These are phyloP conservation scores for Claviceps purpurea DNA, from an alignment of 2,329 filamentous ascomycete genomes.

Conservation along the genomic window DNA sequence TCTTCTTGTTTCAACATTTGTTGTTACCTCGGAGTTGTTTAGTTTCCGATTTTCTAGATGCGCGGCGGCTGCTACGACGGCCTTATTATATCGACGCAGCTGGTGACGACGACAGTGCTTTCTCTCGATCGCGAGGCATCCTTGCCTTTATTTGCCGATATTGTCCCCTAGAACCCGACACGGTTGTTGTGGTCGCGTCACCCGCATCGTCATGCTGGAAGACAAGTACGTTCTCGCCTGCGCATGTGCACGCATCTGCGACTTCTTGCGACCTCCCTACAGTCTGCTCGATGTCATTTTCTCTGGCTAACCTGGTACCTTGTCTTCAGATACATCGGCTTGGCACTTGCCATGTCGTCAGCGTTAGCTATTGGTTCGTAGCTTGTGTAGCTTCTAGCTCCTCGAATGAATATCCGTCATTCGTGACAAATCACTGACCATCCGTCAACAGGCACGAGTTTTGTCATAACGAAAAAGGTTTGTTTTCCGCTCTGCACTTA, in stretches of 20 bases:
- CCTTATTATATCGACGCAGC: background rate
- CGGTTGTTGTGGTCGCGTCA: background rate
- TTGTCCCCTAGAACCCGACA: background rate
- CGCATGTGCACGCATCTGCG: background rate
- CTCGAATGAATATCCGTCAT: too few species aligned
- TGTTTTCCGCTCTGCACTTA: constrained; percentile 20
- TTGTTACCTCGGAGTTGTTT: background rate
- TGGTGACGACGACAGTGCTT: background rate
- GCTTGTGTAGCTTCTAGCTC: background rate
- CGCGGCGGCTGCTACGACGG: background rate
- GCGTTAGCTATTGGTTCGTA: constrained; percentile 62
- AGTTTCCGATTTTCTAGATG: background rate
- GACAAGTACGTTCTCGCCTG: constrained; percentile 21
- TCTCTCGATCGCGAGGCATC: background rate
- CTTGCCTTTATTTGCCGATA: background rate
- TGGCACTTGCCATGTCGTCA: constrained; percentile 61
- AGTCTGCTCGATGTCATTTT: background rate
- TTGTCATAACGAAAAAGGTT: constrained; percentile 96
- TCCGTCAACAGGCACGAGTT: constrained; percentile 61
- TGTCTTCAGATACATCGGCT: constrained; percentile 55
- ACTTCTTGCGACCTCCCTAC: background rate
- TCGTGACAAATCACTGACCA: constrained; percentile 10
- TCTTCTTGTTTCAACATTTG: background rate
- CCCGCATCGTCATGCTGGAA: constrained; percentile 19
- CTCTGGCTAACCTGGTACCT: background rate